A percentile compares a stretch with the other conserved stretches of the same genome.
Conservation (phyloP, 371 early-diverging fungal species). For the Mortierella sp. region DNA sequence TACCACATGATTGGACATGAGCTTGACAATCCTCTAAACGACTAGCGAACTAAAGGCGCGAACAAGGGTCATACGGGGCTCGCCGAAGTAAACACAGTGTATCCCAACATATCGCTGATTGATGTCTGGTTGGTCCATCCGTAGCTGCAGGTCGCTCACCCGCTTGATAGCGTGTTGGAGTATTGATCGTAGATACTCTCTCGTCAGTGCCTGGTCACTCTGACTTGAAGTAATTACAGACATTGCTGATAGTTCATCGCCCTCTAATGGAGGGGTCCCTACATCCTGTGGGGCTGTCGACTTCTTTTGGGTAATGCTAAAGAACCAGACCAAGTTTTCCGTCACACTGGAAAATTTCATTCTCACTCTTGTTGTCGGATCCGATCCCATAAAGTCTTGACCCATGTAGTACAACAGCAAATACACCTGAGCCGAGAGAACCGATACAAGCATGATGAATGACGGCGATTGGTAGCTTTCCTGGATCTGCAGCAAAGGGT, state of each 20-base stretch:
- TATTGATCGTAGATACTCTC: conserved; percentile 44
- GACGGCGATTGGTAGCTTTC: conserved; percentile 56
- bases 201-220: conserved; percentile 19
- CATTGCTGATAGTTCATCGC: not conserved
- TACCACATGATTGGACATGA: conserved; percentile 40
- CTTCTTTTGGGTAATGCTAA: conserved; percentile 61
- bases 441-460: conserved; percentile 57
- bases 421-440: conserved; percentile 56
- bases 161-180: conserved; percentile 41
- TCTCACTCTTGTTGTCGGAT: conserved; percentile 55
- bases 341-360: conserved; percentile 60
- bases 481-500: conserved; percentile 51
- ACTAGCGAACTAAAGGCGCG: conserved; percentile 29
- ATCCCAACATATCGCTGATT: conserved; percentile 16
- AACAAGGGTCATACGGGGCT: conserved; percentile 35
- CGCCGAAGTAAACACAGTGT: conserved; percentile 23
- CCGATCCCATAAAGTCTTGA: conserved; percentile 65
- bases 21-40: conserved; percentile 25
- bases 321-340: conserved; percentile 65
- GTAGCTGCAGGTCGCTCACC: conserved; percentile 25
- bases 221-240: not conserved
- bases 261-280: too few species aligned
- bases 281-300: not conserved
- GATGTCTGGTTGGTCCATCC: conserved; percentile 49
- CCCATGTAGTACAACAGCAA: conserved; percentile 69